These are phyloP conservation scores for Aspergillus uvarum DNA, from an alignment of 2,329 filamentous ascomycete genomes.

Conservation along the genomic window DNA sequence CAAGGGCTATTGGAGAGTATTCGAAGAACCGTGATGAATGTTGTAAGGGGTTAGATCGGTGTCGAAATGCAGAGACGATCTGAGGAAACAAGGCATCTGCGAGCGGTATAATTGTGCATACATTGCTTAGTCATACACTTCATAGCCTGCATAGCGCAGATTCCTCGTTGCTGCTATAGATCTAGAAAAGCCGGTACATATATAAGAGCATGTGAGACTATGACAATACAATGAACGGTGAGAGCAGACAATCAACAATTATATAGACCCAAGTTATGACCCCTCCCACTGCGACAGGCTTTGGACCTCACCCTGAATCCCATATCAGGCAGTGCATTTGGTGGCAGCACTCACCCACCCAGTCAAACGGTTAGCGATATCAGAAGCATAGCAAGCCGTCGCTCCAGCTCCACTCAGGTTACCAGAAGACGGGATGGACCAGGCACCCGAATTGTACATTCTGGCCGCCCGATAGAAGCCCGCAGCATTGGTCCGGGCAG, in stretches of 20 bases:
- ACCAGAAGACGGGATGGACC: conserved; percentile 27
- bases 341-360: background rate
- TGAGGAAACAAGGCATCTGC: background rate
- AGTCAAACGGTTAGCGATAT: background rate
- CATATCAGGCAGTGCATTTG: background rate
- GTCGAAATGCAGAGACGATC: background rate
- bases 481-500: conserved; percentile 24
- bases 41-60: background rate
- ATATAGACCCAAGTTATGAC: too few species aligned
- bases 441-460: conserved; percentile 43
- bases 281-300: too few species aligned
- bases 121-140: background rate
- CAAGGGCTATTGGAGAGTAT: too few species aligned
- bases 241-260: too few species aligned
- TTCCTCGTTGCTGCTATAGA: too few species aligned
- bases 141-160: background rate
- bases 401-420: conserved; percentile 27
- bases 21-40: background rate
- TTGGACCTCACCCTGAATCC: too few species aligned
- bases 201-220: too few species aligned
- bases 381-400: background rate
- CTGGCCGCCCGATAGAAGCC: conserved; percentile 38
- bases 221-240: too few species aligned
- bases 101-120: background rate
- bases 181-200: too few species aligned